Conservation (phyloP, 306 rosid genomes). For the Cucumis melo region DNA sequence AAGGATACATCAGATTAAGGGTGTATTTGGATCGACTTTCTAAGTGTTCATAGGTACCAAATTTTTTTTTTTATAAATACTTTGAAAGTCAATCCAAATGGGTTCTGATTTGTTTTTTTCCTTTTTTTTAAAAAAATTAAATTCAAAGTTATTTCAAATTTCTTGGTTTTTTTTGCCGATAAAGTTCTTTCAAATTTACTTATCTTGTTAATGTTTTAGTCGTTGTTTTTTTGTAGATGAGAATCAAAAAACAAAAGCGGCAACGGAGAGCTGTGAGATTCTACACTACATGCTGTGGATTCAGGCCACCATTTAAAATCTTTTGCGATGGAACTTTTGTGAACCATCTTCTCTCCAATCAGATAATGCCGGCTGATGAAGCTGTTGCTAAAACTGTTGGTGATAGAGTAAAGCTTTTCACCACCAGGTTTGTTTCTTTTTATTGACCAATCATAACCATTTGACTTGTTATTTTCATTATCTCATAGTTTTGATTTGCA, state of each 20-base stretch:
- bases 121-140: too few species aligned
- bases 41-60: too few species aligned
- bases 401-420: conserved; percentile 57
- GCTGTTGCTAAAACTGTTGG: conserved; percentile 42
- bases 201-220: not conserved
- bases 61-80: too few species aligned
- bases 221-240: conserved; percentile 29
- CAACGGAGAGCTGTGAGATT: conserved; percentile 59
- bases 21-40: too few species aligned
- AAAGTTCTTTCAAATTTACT: too few species aligned
- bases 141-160: too few species aligned
- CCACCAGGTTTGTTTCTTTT: conserved; percentile 36
- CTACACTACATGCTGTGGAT: conserved; percentile 61
- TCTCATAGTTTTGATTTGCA: conserved; percentile 9
- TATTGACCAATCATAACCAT: not conserved
- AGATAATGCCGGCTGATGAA: conserved; percentile 51
- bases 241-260: conserved; percentile 52
- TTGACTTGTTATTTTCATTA: not conserved
- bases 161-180: too few species aligned
- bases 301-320: conserved; percentile 60
- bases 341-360: conserved; percentile 48
- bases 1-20: too few species aligned
- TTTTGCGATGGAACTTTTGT: conserved; percentile 72
- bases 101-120: too few species aligned
- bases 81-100: too few species aligned